Conservation (phyloP, 192 early-diverging fungal species). For the Coemansia asiatica region DNA sequence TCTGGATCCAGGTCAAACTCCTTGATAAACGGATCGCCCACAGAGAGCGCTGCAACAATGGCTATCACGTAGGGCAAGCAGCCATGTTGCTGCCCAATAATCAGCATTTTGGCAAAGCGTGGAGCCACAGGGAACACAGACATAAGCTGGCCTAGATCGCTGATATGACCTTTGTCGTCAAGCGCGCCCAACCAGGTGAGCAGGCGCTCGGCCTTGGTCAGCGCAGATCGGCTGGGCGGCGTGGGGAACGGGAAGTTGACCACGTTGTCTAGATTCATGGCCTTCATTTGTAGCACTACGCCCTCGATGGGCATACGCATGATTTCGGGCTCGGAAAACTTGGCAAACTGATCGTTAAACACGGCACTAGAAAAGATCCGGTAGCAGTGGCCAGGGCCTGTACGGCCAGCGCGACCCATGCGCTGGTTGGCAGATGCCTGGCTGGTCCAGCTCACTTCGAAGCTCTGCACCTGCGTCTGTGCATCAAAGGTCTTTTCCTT, state of each 20-base stretch:
- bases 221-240: conserved; percentile 72
- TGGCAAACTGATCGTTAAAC: conserved; percentile 84
- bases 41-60: conserved; percentile 87
- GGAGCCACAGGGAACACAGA: conserved; percentile 89
- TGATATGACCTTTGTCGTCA: conserved; percentile 66
- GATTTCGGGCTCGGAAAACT: conserved; percentile 89
- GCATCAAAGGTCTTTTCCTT: conserved; percentile 87
- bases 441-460: conserved; percentile 90
- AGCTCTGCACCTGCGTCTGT: conserved; percentile 85
- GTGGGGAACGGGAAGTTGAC: conserved; percentile 98
- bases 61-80: conserved; percentile 87
- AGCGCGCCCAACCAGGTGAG: conserved; percentile 78
- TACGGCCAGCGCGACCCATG: conserved; percentile 94
- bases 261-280: conserved; percentile 94
- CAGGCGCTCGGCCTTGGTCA: conserved; percentile 79
- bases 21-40: conserved; percentile 90
- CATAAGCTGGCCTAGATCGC: conserved; percentile 84
- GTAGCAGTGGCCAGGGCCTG: conserved; percentile 96
- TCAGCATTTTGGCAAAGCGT: conserved; percentile 77
- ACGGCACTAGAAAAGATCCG: conserved; percentile 91
- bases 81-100: conserved; percentile 81
- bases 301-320: conserved; percentile 93
- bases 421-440: conserved; percentile 93
- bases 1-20: conserved; percentile 65
- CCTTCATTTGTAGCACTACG: conserved; percentile 96